A percentile compares a stretch with the other conserved stretches of the same genome.
These are phyloP conservation scores for Candida morakotiae DNA, from an alignment of 805 yeast species.

Conservation along the genomic window DNA sequence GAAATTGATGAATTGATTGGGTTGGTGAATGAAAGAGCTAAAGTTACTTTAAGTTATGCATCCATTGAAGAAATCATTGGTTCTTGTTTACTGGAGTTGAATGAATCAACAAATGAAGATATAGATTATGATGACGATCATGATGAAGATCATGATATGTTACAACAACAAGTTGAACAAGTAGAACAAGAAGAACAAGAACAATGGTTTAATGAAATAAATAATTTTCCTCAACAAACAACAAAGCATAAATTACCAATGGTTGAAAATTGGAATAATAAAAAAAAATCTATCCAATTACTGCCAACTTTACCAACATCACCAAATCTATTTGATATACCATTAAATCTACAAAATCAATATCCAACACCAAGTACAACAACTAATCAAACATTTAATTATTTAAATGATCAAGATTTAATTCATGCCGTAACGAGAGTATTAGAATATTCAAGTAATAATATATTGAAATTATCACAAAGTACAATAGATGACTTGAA, in stretches of 20 bases:
- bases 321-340: neutral
- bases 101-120: slow-evolving; percentile 8
- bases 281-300: neutral
- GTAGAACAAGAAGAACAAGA: neutral
- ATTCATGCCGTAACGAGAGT: slow-evolving; percentile 12
- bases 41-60: slow-evolving; percentile 42
- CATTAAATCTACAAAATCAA: neutral
- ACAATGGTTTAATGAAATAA: slow-evolving; percentile 6
- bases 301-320: neutral
- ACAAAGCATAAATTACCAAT: slow-evolving; percentile 2
- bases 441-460: slow-evolving; percentile 15
- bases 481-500: slow-evolving; percentile 24
- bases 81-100: slow-evolving; percentile 49
- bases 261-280: neutral
- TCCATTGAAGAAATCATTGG: slow-evolving; percentile 61
- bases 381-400: neutral
- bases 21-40: slow-evolving; percentile 41
- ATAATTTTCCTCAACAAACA: neutral
- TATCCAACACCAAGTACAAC: slow-evolving; percentile 2
- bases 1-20: slow-evolving; percentile 52
- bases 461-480: slow-evolving; percentile 16
- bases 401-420: slow-evolving; percentile 10
- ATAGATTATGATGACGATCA: slow-evolving; percentile 1
- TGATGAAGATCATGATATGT: slow-evolving; percentile 1
- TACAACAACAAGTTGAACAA: slow-evolving; percentile 1